Evolutionary conservation across 352 stramenopile genomes (phyloP).

Genomic region (Globisporangium barbulae): DNA sequence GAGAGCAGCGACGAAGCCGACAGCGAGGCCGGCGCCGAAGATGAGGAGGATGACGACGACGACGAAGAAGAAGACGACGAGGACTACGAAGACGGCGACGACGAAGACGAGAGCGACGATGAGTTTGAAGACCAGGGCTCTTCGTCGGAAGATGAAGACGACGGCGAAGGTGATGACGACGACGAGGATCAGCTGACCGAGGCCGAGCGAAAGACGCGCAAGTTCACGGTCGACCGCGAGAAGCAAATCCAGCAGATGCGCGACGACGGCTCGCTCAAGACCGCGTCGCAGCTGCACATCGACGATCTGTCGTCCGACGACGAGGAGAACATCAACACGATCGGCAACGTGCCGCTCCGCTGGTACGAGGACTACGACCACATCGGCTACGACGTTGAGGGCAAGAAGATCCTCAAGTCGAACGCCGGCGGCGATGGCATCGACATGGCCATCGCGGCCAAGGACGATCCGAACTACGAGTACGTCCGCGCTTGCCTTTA

Average conservation of each 20-base stretch:
- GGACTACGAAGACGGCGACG: slow-evolving; percentile 62
- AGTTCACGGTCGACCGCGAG: slow-evolving; percentile 68
- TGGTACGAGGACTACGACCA: slow-evolving; percentile 99
- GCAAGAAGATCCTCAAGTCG: slow-evolving; percentile 95
- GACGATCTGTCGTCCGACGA: slow-evolving; percentile 99
- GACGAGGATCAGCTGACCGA: slow-evolving; percentile 71
- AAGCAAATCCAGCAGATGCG: slow-evolving; percentile 82
- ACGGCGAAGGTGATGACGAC: slow-evolving; percentile 60
- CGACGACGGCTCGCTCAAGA: slow-evolving; percentile 75
- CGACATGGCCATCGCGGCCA: slow-evolving; percentile 82
- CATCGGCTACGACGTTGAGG: slow-evolving; percentile 98
- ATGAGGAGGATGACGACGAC: slow-evolving; percentile 28
- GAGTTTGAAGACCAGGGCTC: slow-evolving; percentile 85
- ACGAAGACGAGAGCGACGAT: slow-evolving; percentile 49
- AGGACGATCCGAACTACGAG: slow-evolving; percentile 93
- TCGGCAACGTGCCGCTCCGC: slow-evolving; percentile 97
- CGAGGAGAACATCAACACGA: slow-evolving; percentile 95
- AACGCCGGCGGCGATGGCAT: slow-evolving; percentile 86
- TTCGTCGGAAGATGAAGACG: slow-evolving; percentile 70
- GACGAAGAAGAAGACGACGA: slow-evolving; percentile 42
- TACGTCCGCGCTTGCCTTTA: slow-evolving; percentile 27
- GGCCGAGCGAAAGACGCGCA: slow-evolving; percentile 79
- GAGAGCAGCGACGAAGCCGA: slow-evolving; percentile 21
- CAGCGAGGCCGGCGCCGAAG: slow-evolving; percentile 17
- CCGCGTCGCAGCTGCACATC: slow-evolving; percentile 92